Conservation (phyloP, 441 rosid species). For the Adansonia gregorii region DNA sequence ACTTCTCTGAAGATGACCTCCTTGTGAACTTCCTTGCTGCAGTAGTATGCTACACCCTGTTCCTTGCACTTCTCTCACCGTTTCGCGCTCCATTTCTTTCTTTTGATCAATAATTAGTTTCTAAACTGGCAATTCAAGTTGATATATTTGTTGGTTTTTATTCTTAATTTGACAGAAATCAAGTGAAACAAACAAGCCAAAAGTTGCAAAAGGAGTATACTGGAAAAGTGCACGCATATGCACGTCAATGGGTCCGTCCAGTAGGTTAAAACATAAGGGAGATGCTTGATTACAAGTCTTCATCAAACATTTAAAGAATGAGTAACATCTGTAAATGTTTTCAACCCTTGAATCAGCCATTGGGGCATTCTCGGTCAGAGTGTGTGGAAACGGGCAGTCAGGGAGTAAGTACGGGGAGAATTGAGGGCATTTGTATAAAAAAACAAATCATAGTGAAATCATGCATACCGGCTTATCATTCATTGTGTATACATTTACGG, state of each 20-base stretch:
- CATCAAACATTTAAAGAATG: slow-evolving; percentile 38
- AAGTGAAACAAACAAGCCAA: slow-evolving; percentile 88
- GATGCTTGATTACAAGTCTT: slow-evolving; percentile 78
- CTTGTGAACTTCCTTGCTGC: slow-evolving; percentile 76
- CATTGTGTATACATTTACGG: not conserved
- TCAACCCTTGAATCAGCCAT: slow-evolving; percentile 30
- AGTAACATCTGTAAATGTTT: slow-evolving; percentile 25
- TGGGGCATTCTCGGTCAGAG: slow-evolving; percentile 13
- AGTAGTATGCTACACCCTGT: slow-evolving; percentile 52
- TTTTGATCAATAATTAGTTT: not conserved
- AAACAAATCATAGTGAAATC: not conserved
- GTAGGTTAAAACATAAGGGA: slow-evolving; percentile 79
- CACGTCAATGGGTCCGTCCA: slow-evolving; percentile 96
- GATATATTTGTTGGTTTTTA: not conserved
- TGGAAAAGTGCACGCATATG: slow-evolving; percentile 90
- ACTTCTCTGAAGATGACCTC: slow-evolving; percentile 80
- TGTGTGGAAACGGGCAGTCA: slow-evolving; percentile 9
- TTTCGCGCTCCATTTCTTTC: not conserved
- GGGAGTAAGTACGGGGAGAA: slow-evolving; percentile 7
- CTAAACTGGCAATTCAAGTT: not conserved
- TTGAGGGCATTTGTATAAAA: not conserved
- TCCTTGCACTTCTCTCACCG: not conserved
- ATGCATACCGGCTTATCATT: not conserved
- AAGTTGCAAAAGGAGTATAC: slow-evolving; percentile 92
- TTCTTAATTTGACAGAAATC: slow-evolving; percentile 64